A percentile compares a stretch with the other conserved stretches of the same genome.
phyloP scores from a whole-genome alignment of 345 rosid genomes.

The Mallotus nudiflorus region DNA sequence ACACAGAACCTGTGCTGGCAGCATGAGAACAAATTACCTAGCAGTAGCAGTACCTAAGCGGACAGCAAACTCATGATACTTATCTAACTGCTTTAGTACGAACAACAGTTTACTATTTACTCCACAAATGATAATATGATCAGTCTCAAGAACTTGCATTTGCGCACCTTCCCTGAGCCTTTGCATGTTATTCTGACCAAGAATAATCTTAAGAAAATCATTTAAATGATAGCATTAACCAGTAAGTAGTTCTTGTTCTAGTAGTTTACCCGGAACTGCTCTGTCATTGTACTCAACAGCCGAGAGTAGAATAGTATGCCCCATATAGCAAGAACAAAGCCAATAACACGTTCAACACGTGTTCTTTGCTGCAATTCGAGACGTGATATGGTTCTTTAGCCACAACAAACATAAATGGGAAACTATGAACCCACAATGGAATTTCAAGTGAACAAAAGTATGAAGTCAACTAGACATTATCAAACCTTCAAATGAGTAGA shows the following conservation, averaged over 20 bases:
- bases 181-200: slow-evolving; percentile 81
- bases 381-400: slow-evolving; percentile 32
- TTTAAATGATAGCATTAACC: slow-evolving; percentile 8
- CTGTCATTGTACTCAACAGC: slow-evolving; percentile 95
- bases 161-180: slow-evolving; percentile 95
- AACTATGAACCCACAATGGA: slow-evolving; percentile 10
- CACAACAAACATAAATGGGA: slow-evolving; percentile 9
- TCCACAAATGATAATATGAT: slow-evolving; percentile 92
- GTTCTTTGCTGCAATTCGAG: slow-evolving; percentile 83
- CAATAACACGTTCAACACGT: slow-evolving; percentile 76
- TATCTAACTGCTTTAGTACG: slow-evolving; percentile 86
- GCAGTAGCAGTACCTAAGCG: slow-evolving; percentile 92
- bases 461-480: slow-evolving; percentile 17
- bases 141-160: slow-evolving; percentile 85
- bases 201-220: slow-evolving; percentile 25
- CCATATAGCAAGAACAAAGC: slow-evolving; percentile 89
- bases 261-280: slow-evolving; percentile 77
- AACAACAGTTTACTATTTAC: slow-evolving; percentile 72
- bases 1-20: slow-evolving; percentile 8
- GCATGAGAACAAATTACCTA: slow-evolving; percentile 50
- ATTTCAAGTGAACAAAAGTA: slow-evolving; percentile 9
- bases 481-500: slow-evolving; percentile 83
- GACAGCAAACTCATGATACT: slow-evolving; percentile 86
- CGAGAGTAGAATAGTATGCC: slow-evolving; percentile 94
- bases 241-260: slow-evolving; percentile 16